Conservation (phyloP, 352 stramenopile genomes). For the Pythium aquatile region DNA sequence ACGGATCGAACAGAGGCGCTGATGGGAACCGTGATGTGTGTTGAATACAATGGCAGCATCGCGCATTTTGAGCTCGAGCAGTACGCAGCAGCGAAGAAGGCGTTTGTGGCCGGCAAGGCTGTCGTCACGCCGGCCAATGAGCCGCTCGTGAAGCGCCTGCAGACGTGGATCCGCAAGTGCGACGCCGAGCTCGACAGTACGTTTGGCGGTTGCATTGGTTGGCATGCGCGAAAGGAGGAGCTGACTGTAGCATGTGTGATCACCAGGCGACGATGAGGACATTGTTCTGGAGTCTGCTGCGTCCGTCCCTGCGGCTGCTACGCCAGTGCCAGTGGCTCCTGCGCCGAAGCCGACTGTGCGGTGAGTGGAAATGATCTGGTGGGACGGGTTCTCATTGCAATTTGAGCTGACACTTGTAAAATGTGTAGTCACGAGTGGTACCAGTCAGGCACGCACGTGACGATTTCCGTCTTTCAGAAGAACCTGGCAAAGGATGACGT, state of each 20-base stretch:
- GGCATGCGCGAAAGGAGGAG: neutral
- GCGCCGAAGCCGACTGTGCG: constrained; percentile 24
- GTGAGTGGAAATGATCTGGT: constrained; percentile 9
- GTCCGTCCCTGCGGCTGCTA: constrained; percentile 1
- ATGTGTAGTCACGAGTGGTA: constrained; percentile 81
- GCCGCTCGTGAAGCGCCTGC: constrained; percentile 51
- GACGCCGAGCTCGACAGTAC: constrained; percentile 76
- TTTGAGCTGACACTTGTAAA: no score
- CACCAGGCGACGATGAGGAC: constrained; percentile 27
- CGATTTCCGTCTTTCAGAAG: constrained; percentile 83
- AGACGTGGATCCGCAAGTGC: constrained; percentile 88
- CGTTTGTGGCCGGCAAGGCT: constrained; percentile 57
- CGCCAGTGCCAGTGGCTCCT: constrained; percentile 2
- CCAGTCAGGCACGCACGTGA: constrained; percentile 78
- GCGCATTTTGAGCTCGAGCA: constrained; percentile 83
- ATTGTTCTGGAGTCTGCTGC: constrained; percentile 2
- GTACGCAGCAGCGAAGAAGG: constrained; percentile 56
- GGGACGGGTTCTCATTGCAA: no score
- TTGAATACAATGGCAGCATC: constrained; percentile 33
- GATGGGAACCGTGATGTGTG: neutral
- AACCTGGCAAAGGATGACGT: constrained; percentile 68
- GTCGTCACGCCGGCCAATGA: constrained; percentile 31
- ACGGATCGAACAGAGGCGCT: neutral
- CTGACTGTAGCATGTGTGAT: constrained; percentile 1
- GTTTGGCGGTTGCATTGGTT: constrained; percentile 9